phyloP scores from a whole-genome alignment of 345 rosid genomes.

The Eucalyptus curtisii region DNA sequence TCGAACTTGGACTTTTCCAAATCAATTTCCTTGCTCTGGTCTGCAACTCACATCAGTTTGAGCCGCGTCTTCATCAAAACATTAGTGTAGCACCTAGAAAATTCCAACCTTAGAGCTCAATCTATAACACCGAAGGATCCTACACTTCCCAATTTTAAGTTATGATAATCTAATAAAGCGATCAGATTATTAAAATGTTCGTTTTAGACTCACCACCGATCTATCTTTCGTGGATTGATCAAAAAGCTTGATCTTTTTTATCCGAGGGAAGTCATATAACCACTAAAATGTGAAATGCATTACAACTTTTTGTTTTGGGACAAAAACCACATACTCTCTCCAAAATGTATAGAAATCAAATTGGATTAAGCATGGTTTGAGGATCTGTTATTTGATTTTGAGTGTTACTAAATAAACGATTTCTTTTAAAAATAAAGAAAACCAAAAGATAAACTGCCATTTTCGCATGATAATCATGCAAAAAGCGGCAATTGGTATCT shows the following conservation, averaged over 20 bases:
- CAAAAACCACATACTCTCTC: neutral
- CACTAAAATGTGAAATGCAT: neutral
- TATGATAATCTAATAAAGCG: neutral
- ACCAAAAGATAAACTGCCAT: neutral
- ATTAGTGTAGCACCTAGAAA: neutral
- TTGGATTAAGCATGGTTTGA: neutral
- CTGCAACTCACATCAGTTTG: neutral
- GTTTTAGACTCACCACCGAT: neutral
- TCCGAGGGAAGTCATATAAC: neutral
- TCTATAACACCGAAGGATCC: neutral
- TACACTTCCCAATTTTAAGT: neutral
- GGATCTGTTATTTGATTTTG: neutral
- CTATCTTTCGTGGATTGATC: neutral
- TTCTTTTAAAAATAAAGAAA: neutral
- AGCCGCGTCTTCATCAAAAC: neutral
- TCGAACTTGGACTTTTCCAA: neutral
- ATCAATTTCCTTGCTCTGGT: neutral
- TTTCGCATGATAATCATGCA: neutral
- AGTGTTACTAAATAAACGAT: neutral
- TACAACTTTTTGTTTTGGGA: neutral
- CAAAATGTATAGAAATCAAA: neutral
- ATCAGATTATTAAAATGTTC: neutral
- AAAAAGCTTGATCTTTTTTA: neutral
- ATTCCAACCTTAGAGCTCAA: neutral
- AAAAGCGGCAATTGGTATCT: neutral